Evolutionary conservation across 306 rosid species (phyloP).

Genomic region (Quercus wislizeni): DNA sequence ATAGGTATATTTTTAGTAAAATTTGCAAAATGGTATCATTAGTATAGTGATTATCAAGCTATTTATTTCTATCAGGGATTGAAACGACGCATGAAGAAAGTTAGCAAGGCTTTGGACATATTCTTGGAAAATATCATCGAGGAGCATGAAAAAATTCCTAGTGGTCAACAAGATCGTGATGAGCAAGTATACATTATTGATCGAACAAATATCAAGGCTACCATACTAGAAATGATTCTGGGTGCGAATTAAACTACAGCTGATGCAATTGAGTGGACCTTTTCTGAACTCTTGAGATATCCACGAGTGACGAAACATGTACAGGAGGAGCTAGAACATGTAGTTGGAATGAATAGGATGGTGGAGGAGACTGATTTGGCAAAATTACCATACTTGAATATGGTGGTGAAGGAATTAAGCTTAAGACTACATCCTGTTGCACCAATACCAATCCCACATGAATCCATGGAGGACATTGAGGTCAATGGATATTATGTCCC

Average conservation of each 20-base stretch:
- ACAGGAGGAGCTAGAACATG: conserved; percentile 33
- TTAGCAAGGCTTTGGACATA: neutral
- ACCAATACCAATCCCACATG: conserved; percentile 14
- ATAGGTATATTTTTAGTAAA: too few species aligned
- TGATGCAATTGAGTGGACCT: conserved; percentile 18
- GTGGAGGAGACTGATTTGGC: conserved; percentile 38
- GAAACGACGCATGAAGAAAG: neutral
- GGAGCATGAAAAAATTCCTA: conserved; percentile 12
- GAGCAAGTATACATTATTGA: neutral
- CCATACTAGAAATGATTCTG: conserved; percentile 12
- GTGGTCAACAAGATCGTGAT: neutral
- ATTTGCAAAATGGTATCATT: too few species aligned
- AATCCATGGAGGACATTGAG: conserved; percentile 9
- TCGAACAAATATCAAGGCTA: too few species aligned
- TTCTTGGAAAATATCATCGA: conserved; percentile 19
- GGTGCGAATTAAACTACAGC: conserved; percentile 17
- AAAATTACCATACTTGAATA: conserved; percentile 26
- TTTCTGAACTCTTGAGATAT: conserved; percentile 39
- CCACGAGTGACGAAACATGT: conserved; percentile 38
- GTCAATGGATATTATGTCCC: conserved; percentile 16
- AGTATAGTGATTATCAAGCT: too few species aligned
- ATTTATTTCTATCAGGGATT: conserved; percentile 23
- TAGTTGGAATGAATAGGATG: conserved; percentile 21
- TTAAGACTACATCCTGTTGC: conserved; percentile 32
- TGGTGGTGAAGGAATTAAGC: conserved; percentile 46